phyloP scores from a whole-genome alignment of 495 filamentous ascomycete species.

The Letharia lupina region DNA sequence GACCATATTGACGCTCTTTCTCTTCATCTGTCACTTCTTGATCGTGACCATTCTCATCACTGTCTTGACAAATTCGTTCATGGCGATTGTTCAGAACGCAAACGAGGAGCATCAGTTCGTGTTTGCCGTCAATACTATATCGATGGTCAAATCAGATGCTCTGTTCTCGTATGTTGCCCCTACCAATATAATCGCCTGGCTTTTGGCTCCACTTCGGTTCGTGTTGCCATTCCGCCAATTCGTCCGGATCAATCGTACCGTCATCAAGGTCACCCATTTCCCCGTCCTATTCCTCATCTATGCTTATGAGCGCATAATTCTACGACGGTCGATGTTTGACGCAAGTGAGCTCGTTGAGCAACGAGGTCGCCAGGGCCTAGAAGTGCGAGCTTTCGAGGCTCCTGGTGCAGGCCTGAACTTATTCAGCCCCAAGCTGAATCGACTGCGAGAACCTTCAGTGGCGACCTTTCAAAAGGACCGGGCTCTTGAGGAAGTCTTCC shows the following conservation, averaged over 20 bases:
- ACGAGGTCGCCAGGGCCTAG: constrained; percentile 31
- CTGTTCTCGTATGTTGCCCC: constrained; percentile 88
- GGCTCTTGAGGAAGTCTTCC: constrained; percentile 88
- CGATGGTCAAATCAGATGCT: constrained; percentile 91
- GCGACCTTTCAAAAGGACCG: constrained; percentile 80
- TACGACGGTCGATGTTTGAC: constrained; percentile 62
- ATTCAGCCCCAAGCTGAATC: constrained; percentile 55
- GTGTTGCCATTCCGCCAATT: constrained; percentile 69
- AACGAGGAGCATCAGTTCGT: constrained; percentile 90
- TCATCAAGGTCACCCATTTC: constrained; percentile 85
- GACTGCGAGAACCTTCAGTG: constrained; percentile 72
- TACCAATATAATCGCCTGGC: constrained; percentile 80
- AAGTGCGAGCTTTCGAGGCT: constrained; percentile 41
- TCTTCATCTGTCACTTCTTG: constrained; percentile 90
- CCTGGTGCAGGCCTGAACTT: constrained; percentile 40
- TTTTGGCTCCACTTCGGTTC: constrained; percentile 70
- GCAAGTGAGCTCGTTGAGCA: constrained; percentile 61
- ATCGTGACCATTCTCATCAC: constrained; percentile 91
- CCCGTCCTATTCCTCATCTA: constrained; percentile 79
- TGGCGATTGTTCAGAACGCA: constrained; percentile 85
- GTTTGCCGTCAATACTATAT: constrained; percentile 89
- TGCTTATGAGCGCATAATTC: constrained; percentile 69
- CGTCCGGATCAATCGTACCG: constrained; percentile 69
- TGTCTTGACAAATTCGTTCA: constrained; percentile 87
- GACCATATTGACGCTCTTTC: constrained; percentile 63